These are phyloP conservation scores for Aspergillus floridensis DNA, from an alignment of 2,329 filamentous ascomycete genomes.

Conservation along the genomic window DNA sequence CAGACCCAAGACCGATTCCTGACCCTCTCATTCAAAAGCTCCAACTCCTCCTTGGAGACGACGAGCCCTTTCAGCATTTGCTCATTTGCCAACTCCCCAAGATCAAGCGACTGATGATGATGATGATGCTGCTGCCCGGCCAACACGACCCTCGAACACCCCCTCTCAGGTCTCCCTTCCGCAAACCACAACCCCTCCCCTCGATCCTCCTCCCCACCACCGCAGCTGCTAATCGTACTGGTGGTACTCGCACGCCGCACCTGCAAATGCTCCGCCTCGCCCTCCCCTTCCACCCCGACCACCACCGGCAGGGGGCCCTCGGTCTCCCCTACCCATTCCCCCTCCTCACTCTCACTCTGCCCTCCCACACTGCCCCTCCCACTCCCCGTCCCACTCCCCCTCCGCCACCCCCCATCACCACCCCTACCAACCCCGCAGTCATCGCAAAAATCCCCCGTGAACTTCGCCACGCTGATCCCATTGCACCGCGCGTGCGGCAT, in stretches of 20 bases:
- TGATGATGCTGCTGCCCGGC: slow-evolving; percentile 15
- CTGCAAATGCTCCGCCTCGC: slow-evolving; percentile 6
- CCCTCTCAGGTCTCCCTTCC: background rate
- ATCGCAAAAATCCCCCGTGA: background rate
- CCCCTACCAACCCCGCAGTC: background rate
- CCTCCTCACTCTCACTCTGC: background rate
- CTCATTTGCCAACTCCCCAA: slow-evolving; percentile 1
- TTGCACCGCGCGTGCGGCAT: slow-evolving; percentile 21
- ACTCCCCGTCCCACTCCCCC: background rate
- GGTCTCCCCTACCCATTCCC: background rate
- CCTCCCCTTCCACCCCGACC: background rate
- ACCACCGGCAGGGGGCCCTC: background rate
- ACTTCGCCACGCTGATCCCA: slow-evolving; percentile 17
- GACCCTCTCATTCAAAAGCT: slow-evolving; percentile 13
- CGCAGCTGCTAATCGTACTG: background rate
- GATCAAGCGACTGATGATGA: slow-evolving; percentile 2
- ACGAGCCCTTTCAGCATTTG: slow-evolving; percentile 12
- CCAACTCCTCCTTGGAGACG: slow-evolving; percentile 19
- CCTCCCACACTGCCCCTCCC: no score
- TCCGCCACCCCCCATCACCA: background rate
- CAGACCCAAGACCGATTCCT: slow-evolving; percentile 12
- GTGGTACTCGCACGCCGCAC: slow-evolving; percentile 6
- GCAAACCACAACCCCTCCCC: slow-evolving; percentile 11
- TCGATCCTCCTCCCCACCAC: background rate
- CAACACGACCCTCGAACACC: slow-evolving; percentile 16